Conservation (phyloP, 2,329 filamentous ascomycete genomes). For the Coniochaeta sp. region DNA sequence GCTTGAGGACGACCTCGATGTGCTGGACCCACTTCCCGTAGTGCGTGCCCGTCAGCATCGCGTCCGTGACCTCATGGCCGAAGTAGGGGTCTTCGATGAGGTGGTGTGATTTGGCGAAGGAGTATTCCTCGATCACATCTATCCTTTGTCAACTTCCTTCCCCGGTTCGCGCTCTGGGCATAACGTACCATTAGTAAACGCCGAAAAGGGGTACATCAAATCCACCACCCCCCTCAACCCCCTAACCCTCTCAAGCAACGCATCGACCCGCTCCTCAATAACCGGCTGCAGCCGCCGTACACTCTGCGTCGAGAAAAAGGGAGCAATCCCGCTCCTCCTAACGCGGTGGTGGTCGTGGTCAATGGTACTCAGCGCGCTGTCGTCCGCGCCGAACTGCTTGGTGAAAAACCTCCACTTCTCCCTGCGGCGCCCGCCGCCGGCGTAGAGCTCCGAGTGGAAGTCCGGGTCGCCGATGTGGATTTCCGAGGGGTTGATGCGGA, state of each 20-base stretch:
- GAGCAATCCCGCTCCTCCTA: conserved; percentile 10
- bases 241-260: conserved; percentile 11
- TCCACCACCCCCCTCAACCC: conserved; percentile 2
- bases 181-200: conserved; percentile 5
- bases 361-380: conserved; percentile 6
- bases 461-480: conserved; percentile 24
- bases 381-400: conserved; percentile 9
- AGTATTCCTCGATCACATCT: conserved; percentile 31
- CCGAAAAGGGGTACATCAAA: conserved; percentile 10
- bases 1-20: conserved; percentile 24
- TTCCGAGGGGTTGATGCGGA: conserved; percentile 25
- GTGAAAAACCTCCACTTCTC: conserved; percentile 11
- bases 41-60: conserved; percentile 28
- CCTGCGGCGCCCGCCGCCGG: conserved; percentile 6
- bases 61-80: conserved; percentile 25
- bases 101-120: conserved; percentile 22
- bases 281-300: conserved; percentile 12
- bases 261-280: conserved; percentile 12
- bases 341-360: conserved; percentile 13
- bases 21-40: conserved; percentile 29
- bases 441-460: conserved; percentile 18
- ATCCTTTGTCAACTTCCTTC: background rate
- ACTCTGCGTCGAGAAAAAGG: conserved; percentile 13
- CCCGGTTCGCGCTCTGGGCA: too few species aligned
- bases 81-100: conserved; percentile 20